Evolutionary conservation across 2,329 filamentous ascomycete genomes (phyloP), one percentile per base, ranked within the genome.

Genomic region (Colletotrichum euphorbiae): DNA sequence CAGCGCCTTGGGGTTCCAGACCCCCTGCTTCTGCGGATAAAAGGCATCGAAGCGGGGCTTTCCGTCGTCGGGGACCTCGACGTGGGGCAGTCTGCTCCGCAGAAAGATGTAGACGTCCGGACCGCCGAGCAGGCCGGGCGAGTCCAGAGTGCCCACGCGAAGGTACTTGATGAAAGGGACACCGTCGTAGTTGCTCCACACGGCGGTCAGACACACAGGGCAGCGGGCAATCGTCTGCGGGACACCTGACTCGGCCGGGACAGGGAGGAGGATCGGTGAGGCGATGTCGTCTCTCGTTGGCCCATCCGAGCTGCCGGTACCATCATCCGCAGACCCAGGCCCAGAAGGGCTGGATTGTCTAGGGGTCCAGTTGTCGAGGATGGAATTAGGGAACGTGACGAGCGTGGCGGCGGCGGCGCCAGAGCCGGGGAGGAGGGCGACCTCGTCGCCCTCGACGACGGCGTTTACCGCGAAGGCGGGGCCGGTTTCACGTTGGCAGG

Each of bases 51-150:
- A 80, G 54, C 78, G 75, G 21, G 78, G 77, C 69, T 78, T 79
- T 9, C 72, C 78, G 51, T 79, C 76, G 50, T 78, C 75, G 3
- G 70, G 70, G 60, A 84, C 67, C 36, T 74, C 63, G 60, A 84
- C 67, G 73, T 81, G 85, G 12, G 72, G 70, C 67, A 75, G 69
- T 63, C 80, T 82, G 62, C 77, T 80, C 38, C 74, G 72, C 17
- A 76, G 78, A 68, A 75, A 85, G 57, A 84, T 81, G 73, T 85
- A 82, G 19, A 81, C 77, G 71, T 84, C 80, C 1, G 82, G 82
- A n/a, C 76, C 75, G 7, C 82, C 70, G 60, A 77, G 72, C 69
- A 75, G 74, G 6, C 78, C 74, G 13, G 72, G 70, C 9, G 54
- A n/a, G 72, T 83, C 83, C 54, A 85, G 75, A 11, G 83, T 85